Evolutionary conservation across 148 eudicot species (phyloP).

Genomic region (Heliosperma pusillum): DNA sequence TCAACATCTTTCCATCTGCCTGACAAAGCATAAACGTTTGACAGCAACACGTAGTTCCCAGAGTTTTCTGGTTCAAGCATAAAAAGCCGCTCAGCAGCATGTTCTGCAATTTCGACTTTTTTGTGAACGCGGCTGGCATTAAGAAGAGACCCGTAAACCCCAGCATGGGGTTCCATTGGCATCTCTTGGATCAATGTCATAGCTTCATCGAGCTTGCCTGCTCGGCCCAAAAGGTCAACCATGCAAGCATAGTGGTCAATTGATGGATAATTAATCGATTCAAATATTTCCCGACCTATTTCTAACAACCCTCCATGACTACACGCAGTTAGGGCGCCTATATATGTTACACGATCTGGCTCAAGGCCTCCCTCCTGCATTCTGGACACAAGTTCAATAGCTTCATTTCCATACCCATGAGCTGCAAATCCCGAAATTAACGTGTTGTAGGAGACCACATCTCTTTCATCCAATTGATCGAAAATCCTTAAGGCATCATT

Average conservation of each 20-base stretch:
- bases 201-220: constrained; percentile 62
- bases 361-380: constrained; percentile 47
- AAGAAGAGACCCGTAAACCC: constrained; percentile 63
- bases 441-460: constrained; percentile 60
- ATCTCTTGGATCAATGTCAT: constrained; percentile 39
- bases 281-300: constrained; percentile 45
- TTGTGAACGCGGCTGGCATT: constrained; percentile 57
- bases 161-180: constrained; percentile 62
- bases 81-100: constrained; percentile 58
- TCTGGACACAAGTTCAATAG: constrained; percentile 34
- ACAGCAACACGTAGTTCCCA: constrained; percentile 57
- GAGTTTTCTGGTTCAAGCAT: constrained; percentile 63
- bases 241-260: constrained; percentile 66
- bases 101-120: constrained; percentile 56
- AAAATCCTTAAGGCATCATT: constrained; percentile 44
- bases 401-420: constrained; percentile 53
- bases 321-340: constrained; percentile 59
- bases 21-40: constrained; percentile 50
- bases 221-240: constrained; percentile 65
- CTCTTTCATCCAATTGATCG: constrained; percentile 40
- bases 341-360: constrained; percentile 56
- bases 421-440: constrained; percentile 63
- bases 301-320: constrained; percentile 60
- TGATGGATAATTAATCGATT: constrained; percentile 44
- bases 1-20: constrained; percentile 64